A percentile compares a stretch with the other conserved stretches of the same genome.
phyloP scores from a whole-genome alignment of 345 rosid genomes.

The Eucalyptus sp. region DNA sequence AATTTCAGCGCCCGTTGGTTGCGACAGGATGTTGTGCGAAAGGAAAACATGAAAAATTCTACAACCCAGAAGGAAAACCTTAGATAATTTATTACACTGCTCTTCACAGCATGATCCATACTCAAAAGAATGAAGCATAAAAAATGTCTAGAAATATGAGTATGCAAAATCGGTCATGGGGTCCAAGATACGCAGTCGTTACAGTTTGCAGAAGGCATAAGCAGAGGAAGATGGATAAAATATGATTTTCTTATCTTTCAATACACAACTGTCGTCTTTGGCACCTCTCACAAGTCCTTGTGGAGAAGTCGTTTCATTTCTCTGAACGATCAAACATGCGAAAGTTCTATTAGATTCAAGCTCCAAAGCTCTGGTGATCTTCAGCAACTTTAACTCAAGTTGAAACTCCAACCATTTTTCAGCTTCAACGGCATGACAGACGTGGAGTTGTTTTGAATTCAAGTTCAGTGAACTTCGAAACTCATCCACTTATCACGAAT shows the following conservation, averaged over 20 bases:
- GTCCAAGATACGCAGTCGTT: background rate
- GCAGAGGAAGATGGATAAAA: background rate
- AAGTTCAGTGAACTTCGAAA: background rate
- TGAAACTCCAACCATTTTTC: background rate
- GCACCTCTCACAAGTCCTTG: background rate
- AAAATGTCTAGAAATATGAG: background rate
- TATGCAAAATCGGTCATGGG: background rate
- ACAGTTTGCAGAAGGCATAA: background rate
- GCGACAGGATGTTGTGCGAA: background rate
- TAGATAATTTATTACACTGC: background rate
- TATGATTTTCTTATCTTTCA: background rate
- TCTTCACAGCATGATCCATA: background rate
- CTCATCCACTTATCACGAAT: background rate
- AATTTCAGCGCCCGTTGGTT: background rate
- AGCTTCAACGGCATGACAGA: background rate
- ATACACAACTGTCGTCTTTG: background rate
- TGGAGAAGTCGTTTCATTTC: background rate
- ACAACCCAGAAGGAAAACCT: background rate
- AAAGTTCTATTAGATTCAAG: background rate
- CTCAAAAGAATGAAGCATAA: background rate
- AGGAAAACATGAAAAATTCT: background rate
- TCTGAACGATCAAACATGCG: background rate
- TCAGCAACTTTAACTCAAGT: background rate
- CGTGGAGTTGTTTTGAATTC: background rate
- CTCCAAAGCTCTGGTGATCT: background rate